Percentiles rank a stretch among this genome's conserved stretches.
Conservation (phyloP, 306 rosid genomes). For the Rosa lucieae region DNA sequence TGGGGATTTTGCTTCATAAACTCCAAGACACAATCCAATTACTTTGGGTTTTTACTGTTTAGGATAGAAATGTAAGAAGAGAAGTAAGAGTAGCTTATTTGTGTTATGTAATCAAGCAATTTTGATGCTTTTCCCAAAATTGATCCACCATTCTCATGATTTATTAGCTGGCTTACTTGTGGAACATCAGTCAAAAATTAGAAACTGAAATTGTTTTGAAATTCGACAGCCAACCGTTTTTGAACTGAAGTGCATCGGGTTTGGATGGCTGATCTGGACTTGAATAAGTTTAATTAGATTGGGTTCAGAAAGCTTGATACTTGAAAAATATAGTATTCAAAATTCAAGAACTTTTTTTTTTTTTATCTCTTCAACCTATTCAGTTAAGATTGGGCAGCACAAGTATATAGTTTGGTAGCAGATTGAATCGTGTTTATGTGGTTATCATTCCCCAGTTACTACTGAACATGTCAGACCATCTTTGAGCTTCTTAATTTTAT, state of each 20-base stretch:
- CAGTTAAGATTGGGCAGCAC: neutral
- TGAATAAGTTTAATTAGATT: too few species aligned
- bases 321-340: neutral
- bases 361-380: neutral
- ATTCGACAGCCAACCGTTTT: too few species aligned
- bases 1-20: neutral
- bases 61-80: neutral
- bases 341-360: neutral
- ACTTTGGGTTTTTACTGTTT: neutral
- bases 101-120: too few species aligned
- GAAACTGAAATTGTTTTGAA: too few species aligned
- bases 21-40: neutral
- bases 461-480: neutral
- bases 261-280: too few species aligned
- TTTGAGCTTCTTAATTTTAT: neutral
- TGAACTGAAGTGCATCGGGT: too few species aligned
- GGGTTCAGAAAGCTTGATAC: neutral
- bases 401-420: neutral
- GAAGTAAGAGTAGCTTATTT: neutral
- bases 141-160: neutral
- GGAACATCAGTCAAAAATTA: too few species aligned
- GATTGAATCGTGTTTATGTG: neutral
- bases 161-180: too few species aligned
- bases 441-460: neutral
- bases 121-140: neutral